Base-by-base conservation (phyloP, 139 green algal genomes). In the Pseudopediastrum boryanum region DNA sequence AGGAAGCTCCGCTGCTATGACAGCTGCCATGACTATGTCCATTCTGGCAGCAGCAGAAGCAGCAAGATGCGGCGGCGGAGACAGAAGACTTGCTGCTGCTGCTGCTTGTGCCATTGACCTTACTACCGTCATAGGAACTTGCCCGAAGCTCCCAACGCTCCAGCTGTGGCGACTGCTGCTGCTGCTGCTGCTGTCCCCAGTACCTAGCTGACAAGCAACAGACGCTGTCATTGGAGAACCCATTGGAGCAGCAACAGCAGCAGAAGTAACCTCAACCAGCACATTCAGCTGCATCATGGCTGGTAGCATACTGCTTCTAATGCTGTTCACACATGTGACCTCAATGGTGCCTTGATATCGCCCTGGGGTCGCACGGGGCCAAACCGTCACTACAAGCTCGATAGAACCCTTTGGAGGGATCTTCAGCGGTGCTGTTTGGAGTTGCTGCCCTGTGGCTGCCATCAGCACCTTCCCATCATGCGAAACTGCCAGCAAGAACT, bases 71-170 rank as follows among this genome's bases (percentile, higher is more conserved):
- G 61, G 35, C 5, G 56, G 25, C 6, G 38, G 4, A n/a, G 54
- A 43, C 65, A 73, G 65, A 8, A 73, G 65, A 7, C 29, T 10
- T 63, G 52, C 52, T 29, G 52, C 12, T 63, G 52, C 52, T 63
- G 52, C 7, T 63, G 52, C 13, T 7, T 16, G 52, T 9, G 52
- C n/a, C n/a, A n/a, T n/a, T n/a, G n/a, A n/a, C n/a, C n/a, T n/a
- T n/a, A n/a, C n/a, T n/a, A n/a, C n/a, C n/a, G n/a, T n/a, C n/a
- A n/a, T n/a, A n/a, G n/a, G n/a, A n/a, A n/a, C n/a, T n/a, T n/a
- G n/a, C n/a, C n/a, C n/a, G n/a, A n/a, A n/a, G n/a, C 52, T 63
- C n/a, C 52, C 52, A 63, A 27, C 52, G 13, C n/a, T 27, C 29
- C 10, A 25, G 31, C n/a, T 63, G 52, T 27, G 50, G 9, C 13